These are phyloP conservation scores for Tuber magnatum DNA, from an alignment of 495 filamentous ascomycete species.

Conservation along the genomic window DNA sequence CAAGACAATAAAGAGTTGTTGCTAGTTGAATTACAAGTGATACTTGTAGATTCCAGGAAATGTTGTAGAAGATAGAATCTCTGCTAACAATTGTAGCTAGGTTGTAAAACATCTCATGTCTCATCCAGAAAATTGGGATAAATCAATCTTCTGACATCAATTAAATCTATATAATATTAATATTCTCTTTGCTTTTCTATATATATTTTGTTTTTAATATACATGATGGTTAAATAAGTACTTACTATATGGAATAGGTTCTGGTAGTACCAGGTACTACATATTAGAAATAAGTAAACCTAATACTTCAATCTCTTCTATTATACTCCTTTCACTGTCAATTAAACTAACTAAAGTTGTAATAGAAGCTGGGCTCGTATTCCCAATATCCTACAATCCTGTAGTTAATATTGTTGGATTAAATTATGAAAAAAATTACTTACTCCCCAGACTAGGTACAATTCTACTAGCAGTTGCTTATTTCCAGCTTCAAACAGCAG, in stretches of 20 bases:
- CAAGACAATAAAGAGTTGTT: neutral
- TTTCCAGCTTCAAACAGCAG: too few relatives aligned
- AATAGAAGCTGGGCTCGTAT: too few relatives aligned
- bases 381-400: too few relatives aligned
- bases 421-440: too few relatives aligned
- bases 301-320: too few relatives aligned
- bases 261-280: neutral
- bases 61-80: neutral
- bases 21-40: neutral
- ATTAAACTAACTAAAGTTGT: too few relatives aligned
- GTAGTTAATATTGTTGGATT: too few relatives aligned
- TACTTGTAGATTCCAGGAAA: neutral
- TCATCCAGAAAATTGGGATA: neutral
- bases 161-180: neutral
- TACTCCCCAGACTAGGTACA: too few relatives aligned
- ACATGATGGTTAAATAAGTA: neutral
- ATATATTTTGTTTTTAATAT: neutral
- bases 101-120: neutral
- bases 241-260: neutral
- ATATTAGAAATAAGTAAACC: neutral
- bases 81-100: neutral
- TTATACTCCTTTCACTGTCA: too few relatives aligned
- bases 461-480: too few relatives aligned
- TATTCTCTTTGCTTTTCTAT: too few relatives aligned
- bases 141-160: neutral